Base-by-base conservation (phyloP, 2,329 filamentous ascomycete genomes). In the Mariannaea sp. region DNA sequence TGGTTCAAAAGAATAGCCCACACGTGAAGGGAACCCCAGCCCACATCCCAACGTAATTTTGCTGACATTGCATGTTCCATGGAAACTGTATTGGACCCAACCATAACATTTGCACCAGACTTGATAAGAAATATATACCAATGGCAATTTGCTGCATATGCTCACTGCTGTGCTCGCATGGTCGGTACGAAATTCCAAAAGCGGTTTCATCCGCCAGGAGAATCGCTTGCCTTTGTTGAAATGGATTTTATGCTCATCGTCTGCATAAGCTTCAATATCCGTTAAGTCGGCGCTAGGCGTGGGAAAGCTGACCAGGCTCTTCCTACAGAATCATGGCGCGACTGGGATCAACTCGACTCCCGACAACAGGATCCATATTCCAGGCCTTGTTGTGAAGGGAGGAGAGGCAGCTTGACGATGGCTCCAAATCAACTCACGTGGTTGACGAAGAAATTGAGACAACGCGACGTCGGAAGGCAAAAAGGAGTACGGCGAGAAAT, bases 341-440 rank as follows among this genome's bases (percentile, higher is more conserved):
- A 80, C 78, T 70, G 70, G 71, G 76, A 80, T 76, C 71, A 69
- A 75, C 83, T 87, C 84, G 68, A 87, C 84, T 83, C 80, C 77
- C 69, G 72, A 69, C 67, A 62, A 60, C 62, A 49, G 59, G 41
- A 43, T 58, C 66, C 66, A 49, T 71, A 46, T 71, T 66, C 57
- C 66, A 70, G 67, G 65, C 24, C 61, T 59, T 53, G 61, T 64
- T 20, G 54, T 65, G 52, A 24, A 56, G 49, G 64, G 70, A 70
- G 70, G 71, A 73, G 70, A 64, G 59, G 27, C n/a, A 58, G 65
- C 53, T 56, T 58, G 46, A 32, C 52, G 60, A 65, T 64, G 58
- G 63, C 63, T 66, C 60, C 65, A 52, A 56, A 43, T 47, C 58
- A 59, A 49, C 46, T 42, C 38, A 47, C 45, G 44, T 52, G 53